phyloP scores from a whole-genome alignment of 495 filamentous ascomycete genomes.

The Annulohypoxylon nitens region DNA sequence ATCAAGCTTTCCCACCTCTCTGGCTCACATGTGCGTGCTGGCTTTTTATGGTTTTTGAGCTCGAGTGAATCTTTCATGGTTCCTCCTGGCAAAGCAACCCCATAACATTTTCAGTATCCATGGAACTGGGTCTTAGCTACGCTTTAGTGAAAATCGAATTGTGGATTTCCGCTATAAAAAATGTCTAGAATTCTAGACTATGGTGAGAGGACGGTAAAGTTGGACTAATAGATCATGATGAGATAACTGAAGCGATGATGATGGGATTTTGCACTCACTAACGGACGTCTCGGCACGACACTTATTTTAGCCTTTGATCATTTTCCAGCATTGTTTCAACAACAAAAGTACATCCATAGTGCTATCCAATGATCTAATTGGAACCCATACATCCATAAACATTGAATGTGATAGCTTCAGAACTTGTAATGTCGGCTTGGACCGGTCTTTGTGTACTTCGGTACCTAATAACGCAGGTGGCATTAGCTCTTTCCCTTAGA shows the following conservation, averaged over 20 bases:
- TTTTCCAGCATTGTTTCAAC: not conserved
- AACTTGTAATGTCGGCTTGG: too few relatives aligned
- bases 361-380: too few relatives aligned
- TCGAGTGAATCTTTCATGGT: not conserved
- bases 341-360: too few relatives aligned
- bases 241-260: not conserved
- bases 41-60: not conserved
- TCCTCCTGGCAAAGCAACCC: slow-evolving; percentile 1
- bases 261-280: not conserved
- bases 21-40: slow-evolving; percentile 3
- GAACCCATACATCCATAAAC: too few relatives aligned
- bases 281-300: not conserved
- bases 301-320: too few relatives aligned
- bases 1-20: not conserved
- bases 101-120: not conserved
- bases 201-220: not conserved
- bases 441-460: too few relatives aligned
- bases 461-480: not conserved
- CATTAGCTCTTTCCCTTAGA: not conserved
- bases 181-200: not conserved
- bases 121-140: slow-evolving; percentile 1
- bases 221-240: slow-evolving; percentile 3
- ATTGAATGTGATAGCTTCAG: too few relatives aligned
- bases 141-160: not conserved
- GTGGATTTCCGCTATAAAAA: not conserved